Base-by-base conservation (phyloP, 106 monocot genomes). In the Triglochin maritima region DNA sequence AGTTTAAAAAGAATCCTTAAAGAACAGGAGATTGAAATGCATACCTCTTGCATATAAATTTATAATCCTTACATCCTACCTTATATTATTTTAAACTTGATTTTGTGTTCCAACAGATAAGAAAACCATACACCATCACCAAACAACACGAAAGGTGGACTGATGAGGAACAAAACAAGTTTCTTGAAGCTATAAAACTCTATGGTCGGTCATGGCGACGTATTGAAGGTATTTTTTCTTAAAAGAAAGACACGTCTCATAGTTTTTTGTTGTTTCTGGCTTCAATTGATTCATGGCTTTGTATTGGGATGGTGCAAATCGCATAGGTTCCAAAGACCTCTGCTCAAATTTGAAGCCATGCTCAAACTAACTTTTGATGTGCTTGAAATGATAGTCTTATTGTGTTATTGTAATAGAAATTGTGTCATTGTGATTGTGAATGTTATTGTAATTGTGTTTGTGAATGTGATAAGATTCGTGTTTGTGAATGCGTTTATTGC, bases 121-220 rank as follows among this genome's bases (percentile, higher is more conserved):
- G 63, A 17, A 72, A 72, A 56, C 64, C 72, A 44, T 72, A 63
- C 16, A 72, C 63, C 13, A 72, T 72, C 29, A 63, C 72, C n/a
- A 72, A 72, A 43, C 72, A 72, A 46, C 48, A 63, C 9, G 63
- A 72, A 55, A 72, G 63, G 16, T 72, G 72, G 72, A 63, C 72
- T 1, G 63, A 63, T 5, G 72, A 72, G 7, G 72, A 72, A 17
- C 72, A 72, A 45, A 63, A 17, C 6, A 72, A 50, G 63, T 72
- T 72, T 46, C 16, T 72, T 5, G 72, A 72, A 44, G 72, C 63
- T 13, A 43, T 72, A 8, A 72, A 72, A 17, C 72, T 72, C 63
- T 46, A 72, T 4, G 72, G 72, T 6, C 50, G 72, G 29, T 62
- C 72, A 4, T 72, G 72, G 72, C 64, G 72, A 46, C 52, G 64